Conservation (phyloP, 306 rosid genomes). For the Vigna mungo region DNA sequence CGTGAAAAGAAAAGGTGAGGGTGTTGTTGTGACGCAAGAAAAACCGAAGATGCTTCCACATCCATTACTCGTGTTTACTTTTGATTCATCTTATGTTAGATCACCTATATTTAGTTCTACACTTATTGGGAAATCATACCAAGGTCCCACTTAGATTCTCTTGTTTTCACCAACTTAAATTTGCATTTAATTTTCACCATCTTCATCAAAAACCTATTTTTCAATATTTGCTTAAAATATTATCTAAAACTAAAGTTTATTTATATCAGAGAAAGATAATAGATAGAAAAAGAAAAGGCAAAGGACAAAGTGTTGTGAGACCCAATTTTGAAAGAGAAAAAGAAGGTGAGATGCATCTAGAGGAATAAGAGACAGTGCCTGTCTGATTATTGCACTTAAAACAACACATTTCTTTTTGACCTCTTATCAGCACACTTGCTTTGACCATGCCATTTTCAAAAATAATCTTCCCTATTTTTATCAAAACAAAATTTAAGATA, state of each 20-base stretch:
- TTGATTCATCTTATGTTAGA: neutral
- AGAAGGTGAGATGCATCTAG: slow-evolving; percentile 13
- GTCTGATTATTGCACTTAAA: slow-evolving; percentile 8
- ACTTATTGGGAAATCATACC: slow-evolving; percentile 14
- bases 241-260: no score
- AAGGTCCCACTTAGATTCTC: slow-evolving; percentile 26
- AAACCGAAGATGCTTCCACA: neutral
- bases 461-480: neutral
- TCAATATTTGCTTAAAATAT: no score
- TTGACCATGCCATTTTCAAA: neutral
- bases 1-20: no score
- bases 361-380: slow-evolving; percentile 9
- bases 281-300: neutral
- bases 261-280: neutral
- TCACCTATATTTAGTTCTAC: neutral
- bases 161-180: slow-evolving; percentile 11
- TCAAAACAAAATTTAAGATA: neutral
- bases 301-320: neutral
- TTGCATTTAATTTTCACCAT: slow-evolving; percentile 1
- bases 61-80: slow-evolving; percentile 37
- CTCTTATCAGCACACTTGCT: slow-evolving; percentile 7
- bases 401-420: slow-evolving; percentile 10
- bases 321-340: slow-evolving; percentile 1
- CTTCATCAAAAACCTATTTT: neutral
- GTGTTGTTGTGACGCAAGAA: neutral